phyloP scores from a whole-genome alignment of 192 early-diverging fungal species.

The Coemansia guatemalensis region DNA sequence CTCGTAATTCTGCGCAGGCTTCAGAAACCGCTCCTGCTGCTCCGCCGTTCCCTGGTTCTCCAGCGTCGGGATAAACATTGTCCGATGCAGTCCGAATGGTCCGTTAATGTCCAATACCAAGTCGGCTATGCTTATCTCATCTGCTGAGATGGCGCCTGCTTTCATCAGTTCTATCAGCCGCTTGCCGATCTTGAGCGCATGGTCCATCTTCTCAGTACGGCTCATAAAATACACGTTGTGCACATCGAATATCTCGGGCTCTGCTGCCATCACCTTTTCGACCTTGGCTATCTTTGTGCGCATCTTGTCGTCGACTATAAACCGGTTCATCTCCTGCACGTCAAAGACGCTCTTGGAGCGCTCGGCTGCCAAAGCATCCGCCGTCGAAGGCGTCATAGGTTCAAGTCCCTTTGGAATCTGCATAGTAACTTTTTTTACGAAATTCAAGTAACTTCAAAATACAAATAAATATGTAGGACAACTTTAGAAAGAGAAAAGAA shows the following conservation, averaged over 20 bases:
- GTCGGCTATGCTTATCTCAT: slow-evolving; percentile 58
- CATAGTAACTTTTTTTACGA: slow-evolving; percentile 12
- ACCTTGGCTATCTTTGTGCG: slow-evolving; percentile 60
- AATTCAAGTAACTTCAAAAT: too few species aligned
- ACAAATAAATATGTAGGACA: neutral
- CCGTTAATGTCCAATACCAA: slow-evolving; percentile 49
- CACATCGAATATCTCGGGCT: slow-evolving; percentile 70
- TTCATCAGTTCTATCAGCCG: slow-evolving; percentile 63
- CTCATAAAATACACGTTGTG: slow-evolving; percentile 69
- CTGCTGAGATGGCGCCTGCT: slow-evolving; percentile 29
- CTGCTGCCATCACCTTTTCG: slow-evolving; percentile 60
- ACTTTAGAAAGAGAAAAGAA: neutral
- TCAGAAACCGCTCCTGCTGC: slow-evolving; percentile 76
- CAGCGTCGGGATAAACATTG: slow-evolving; percentile 85
- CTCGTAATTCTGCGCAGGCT: slow-evolving; percentile 67
- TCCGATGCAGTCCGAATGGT: slow-evolving; percentile 69
- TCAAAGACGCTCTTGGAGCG: slow-evolving; percentile 67
- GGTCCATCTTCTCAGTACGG: slow-evolving; percentile 65
- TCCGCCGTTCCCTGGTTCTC: slow-evolving; percentile 71
- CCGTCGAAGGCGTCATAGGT: slow-evolving; percentile 38
- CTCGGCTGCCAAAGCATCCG: slow-evolving; percentile 60
- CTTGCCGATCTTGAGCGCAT: slow-evolving; percentile 61
- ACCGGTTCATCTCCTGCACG: slow-evolving; percentile 62
- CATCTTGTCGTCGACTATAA: slow-evolving; percentile 67
- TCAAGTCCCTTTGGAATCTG: slow-evolving; percentile 37